Evolutionary conservation across 2,329 filamentous ascomycete genomes (phyloP), one percentile per base, ranked within the genome.

Genomic region (Hypoxylon sp.): DNA sequence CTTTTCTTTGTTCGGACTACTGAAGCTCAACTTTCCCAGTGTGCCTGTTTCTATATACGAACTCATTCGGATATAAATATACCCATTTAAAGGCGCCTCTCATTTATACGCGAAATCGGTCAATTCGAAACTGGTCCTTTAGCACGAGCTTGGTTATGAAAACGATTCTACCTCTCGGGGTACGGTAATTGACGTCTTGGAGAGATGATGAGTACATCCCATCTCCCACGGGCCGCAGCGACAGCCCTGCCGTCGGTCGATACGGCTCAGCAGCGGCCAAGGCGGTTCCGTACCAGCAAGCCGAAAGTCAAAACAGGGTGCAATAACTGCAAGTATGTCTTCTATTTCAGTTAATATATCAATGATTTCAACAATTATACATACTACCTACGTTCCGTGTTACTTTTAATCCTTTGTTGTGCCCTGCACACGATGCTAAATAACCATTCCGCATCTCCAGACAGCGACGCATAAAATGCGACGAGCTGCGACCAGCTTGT

Each of bases 221-320:
- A 38, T 43, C 17, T 38, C 32, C 26, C 51, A 19, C 51, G 42
- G 13, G 30, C 49, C 26, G 43, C 41, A 32, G 12, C 37, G 15
- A 5, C 48, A 36, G 40, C 50, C 40, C 16, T 41, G 7, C 37
- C 54, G 17, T 49, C 58, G 17, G 62, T 57, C 37, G 62, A 67
- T 34, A 60, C 60, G 21, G 51, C 60, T 21, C 65, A 63, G 36
- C 64, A 61, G 37, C 69, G 66, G 31, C 65, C 66, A 25, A 80
- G 75, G 63, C 74, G 79, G 42, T 72, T 72, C 9, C 74, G 81
- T 45, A 78, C 73, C 19, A 84, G 81, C 66, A 79, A 75, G 58
- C 79, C 81, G 9, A 86, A 87, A 66, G 83, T 86, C 57, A 86
- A 85, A 72, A 87, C 83, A 1, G 84, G 84, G 29, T 87, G 84